Base-by-base conservation (phyloP, 495 filamentous ascomycete species). In the Cudoniella acicularis region DNA sequence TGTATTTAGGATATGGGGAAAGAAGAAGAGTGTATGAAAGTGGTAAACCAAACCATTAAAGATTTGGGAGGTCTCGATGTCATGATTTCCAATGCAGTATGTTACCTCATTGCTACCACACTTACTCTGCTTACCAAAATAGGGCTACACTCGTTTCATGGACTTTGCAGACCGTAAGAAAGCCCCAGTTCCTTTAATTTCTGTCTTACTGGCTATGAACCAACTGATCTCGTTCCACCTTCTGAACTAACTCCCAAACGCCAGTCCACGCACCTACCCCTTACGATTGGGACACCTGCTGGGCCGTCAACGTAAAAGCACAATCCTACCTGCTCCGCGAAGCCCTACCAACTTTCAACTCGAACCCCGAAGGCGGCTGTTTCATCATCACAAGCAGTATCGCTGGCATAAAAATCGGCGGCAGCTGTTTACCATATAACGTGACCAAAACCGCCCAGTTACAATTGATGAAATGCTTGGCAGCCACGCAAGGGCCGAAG, bases 381-480 rank as follows among this genome's bases (percentile, higher is more conserved):
- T 82, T 89, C 54, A 73, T 92, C 40, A 78, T 88, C 54, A 90
- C 88, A 8, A 84, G 84, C 3, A 87, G 83, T 1, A 76, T 82
- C 43, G 87, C 87, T 2, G 80, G 62, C 1, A 41, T 46, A 2
- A 59, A 42, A 21, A 21, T 55, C 1, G 41, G 54, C 47, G 86
- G 86, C 9, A 83, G 79, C 64, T 82, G 79, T 36, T 76, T 90
- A 78, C 76, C 86, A 10, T 89, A 90, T 65, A 76, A 79, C 10
- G 81, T 88, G 23, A 82, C 83, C 20, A 90, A 90, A 64, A 81
- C 85, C 0, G 72, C 43, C 27, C 82, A 81, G 22, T 65, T 92
- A 46, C 88, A 91, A 61, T 70, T 90, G 43, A 85, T 90, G 79
- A 87, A 86, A 60, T 87, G 86, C 61, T 75, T 90, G n/a, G 88